Evolutionary conservation across 805 yeast species (phyloP), one percentile per base, ranked within the genome.

Genomic region (Yamadazyma scolyti): DNA sequence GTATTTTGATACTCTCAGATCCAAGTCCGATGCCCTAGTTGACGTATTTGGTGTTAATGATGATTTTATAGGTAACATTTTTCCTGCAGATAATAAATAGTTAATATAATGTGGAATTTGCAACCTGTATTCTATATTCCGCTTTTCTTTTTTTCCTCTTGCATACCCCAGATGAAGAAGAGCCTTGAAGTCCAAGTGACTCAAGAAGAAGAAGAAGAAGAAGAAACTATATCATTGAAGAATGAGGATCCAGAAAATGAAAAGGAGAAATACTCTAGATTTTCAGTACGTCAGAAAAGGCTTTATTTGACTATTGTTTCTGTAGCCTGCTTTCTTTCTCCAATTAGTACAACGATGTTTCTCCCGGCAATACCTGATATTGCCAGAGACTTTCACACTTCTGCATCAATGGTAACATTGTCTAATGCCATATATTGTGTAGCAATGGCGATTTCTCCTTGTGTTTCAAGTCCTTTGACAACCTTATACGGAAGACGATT

Each of bases 401-500:
- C 73, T 1, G 64, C 67, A 5, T 55, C 58, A 7, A 48, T 70
- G 11, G 64, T 74, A 42, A 71, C 66, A 33, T 50, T 68, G 3
- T 57, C 78, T 5, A 71, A 65, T 43, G 76, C 77, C 1, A 56
- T 68, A 10, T 72, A 67, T 43, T 65, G 65, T 44, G 37, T 71
- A 3, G 56, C 68, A 36, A 73, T 74, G 77, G 70, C 75, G 3
- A 23, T 68, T 1, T 67, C 78, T 2, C 77, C 79, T 2, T 60
- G 71, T 35, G 19, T 73, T 3, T 48, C 65, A 32, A 57, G 67
- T 2, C 79, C 80, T 6, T 44, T 69, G 28, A 62, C 70, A 6
- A 68, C 69, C 26, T 54, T 68, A 1, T 75, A 73, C 42, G 81
- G 81, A 2, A 53, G 75, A 29, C 54, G 66, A 33, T 47, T 53